These are phyloP conservation scores for Prunus persica DNA, from an alignment of 306 rosid genomes.

Conservation along the genomic window Prunus_persica_NCBIv2 NC_034014.1:4761501-4762000, in stretches of 20 bases:
- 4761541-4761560: slow-evolving; percentile 42
- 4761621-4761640: slow-evolving; percentile 8
- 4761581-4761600: slow-evolving; percentile 57
- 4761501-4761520: slow-evolving; percentile 22
- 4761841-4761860: slow-evolving; percentile 11
- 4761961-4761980: slow-evolving; percentile 36
- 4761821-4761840: slow-evolving; percentile 13
- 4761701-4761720: slow-evolving; percentile 15
- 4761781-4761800: slow-evolving; percentile 33
- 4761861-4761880: slow-evolving; percentile 26
- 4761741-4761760: not conserved
- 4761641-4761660: slow-evolving; percentile 10
- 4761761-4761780: not conserved
- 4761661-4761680: not conserved
- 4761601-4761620: slow-evolving; percentile 23
- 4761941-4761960: slow-evolving; percentile 25
- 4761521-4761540: slow-evolving; percentile 26
- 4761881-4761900: slow-evolving; percentile 50
- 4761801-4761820: slow-evolving; percentile 33
- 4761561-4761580: not conserved
- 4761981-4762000: not conserved
- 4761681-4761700: slow-evolving; percentile 35
- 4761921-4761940: slow-evolving; percentile 41
- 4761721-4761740: not conserved
- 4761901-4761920: slow-evolving; percentile 51